phyloP scores from a whole-genome alignment of 306 rosid species.

The Cucurbita moschata region DNA sequence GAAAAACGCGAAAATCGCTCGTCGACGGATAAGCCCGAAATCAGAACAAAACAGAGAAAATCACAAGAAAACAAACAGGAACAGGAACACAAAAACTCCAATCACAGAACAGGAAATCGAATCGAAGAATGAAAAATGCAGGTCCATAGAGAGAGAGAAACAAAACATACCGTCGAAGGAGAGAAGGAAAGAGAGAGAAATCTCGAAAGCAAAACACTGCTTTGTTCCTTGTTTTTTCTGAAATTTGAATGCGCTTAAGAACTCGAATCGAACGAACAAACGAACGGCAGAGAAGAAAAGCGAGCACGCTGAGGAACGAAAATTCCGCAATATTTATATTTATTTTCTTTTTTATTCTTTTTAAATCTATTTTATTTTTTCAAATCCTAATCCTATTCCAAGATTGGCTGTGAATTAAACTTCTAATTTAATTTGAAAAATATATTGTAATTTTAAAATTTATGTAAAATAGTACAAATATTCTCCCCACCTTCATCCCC shows the following conservation, averaged over 20 bases:
- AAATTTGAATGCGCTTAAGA: neutral
- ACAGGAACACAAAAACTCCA: neutral
- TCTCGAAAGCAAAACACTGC: neutral
- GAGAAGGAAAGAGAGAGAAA: neutral
- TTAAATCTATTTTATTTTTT: neutral
- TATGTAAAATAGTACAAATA: too few species aligned
- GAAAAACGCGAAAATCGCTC: neutral
- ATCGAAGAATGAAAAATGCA: neutral
- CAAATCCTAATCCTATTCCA: too few species aligned
- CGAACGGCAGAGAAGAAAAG: constrained; percentile 1
- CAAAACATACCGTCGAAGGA: neutral
- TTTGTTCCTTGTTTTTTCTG: neutral
- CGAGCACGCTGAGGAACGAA: neutral
- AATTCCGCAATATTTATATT: neutral
- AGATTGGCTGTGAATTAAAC: too few species aligned
- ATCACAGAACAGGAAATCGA: neutral
- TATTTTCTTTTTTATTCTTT: neutral
- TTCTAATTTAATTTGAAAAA: too few species aligned
- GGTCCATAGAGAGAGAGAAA: neutral
- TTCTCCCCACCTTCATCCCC: too few species aligned
- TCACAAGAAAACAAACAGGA: neutral
- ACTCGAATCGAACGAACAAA: neutral
- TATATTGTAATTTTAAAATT: too few species aligned
- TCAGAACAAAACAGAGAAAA: neutral
- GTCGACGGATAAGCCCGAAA: neutral